Percentiles rank a stretch among this genome's conserved stretches.
Conservation (phyloP, 345 rosid species). For the Angophora floribunda region DNA sequence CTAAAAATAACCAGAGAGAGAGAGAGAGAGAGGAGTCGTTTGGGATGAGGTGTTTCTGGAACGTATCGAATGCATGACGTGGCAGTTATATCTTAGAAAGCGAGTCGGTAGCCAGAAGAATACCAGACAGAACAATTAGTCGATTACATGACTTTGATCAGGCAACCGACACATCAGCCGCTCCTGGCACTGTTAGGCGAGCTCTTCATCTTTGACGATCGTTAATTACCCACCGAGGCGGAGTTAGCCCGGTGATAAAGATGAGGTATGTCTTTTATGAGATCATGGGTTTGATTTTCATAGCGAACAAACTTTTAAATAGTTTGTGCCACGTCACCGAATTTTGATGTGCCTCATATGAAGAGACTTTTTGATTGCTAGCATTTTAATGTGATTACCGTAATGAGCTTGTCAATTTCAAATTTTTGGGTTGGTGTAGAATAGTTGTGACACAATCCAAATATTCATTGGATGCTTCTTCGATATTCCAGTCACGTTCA, state of each 20-base stretch:
- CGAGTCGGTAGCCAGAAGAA: fast-evolving
- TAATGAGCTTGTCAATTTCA: not conserved
- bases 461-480: not conserved
- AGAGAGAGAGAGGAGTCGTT: not conserved
- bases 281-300: not conserved
- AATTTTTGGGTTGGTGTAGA: fast-evolving
- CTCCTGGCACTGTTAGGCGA: not conserved
- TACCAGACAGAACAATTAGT: not conserved
- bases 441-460: not conserved
- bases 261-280: not conserved
- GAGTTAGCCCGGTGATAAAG: not conserved
- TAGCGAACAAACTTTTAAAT: not conserved
- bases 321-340: not conserved
- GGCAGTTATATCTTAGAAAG: not conserved
- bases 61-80: not conserved
- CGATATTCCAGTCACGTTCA: not conserved
- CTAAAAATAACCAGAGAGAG: not conserved
- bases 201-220: fast-evolving
- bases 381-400: not conserved
- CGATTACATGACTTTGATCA: not conserved
- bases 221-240: not conserved
- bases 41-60: not conserved
- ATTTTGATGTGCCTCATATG: not conserved
- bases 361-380: not conserved
- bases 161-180: not conserved